Percentiles rank a stretch among this genome's conserved stretches.
phyloP scores from a whole-genome alignment of 164 flowering plant genomes.

The Liriodendron chinense region DNA sequence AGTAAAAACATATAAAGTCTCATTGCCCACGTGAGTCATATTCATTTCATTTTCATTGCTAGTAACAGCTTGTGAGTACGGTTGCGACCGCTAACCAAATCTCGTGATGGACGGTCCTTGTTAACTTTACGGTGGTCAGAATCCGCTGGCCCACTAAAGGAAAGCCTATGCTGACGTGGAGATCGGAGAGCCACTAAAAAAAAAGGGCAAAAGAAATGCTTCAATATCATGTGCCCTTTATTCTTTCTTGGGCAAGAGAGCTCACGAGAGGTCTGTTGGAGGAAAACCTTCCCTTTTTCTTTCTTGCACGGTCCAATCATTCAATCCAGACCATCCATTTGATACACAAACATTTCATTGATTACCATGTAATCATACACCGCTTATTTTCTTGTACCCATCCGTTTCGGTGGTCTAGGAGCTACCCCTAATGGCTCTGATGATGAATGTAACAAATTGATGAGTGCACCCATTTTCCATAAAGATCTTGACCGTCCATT shows the following conservation, averaged over 20 bases:
- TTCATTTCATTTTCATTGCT: too few relatives aligned
- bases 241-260: not conserved
- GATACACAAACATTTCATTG: too few relatives aligned
- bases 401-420: too few relatives aligned
- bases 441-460: too few relatives aligned
- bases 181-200: not conserved
- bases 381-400: too few relatives aligned
- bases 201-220: not conserved
- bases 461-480: too few relatives aligned
- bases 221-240: not conserved
- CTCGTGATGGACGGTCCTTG: not conserved
- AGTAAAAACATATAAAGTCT: too few relatives aligned
- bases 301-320: not conserved
- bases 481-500: too few relatives aligned
- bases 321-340: not conserved
- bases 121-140: not conserved
- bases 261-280: not conserved
- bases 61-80: not conserved
- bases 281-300: not conserved
- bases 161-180: not conserved
- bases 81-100: not conserved
- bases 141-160: not conserved
- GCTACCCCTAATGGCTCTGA: too few relatives aligned
- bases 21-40: too few relatives aligned
- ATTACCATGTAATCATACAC: too few relatives aligned